A percentile compares a stretch with the other conserved stretches of the same genome.
These are phyloP conservation scores for Fraxinus albicans DNA, from an alignment of 305 asterid species.

Conservation along the genomic window DNA sequence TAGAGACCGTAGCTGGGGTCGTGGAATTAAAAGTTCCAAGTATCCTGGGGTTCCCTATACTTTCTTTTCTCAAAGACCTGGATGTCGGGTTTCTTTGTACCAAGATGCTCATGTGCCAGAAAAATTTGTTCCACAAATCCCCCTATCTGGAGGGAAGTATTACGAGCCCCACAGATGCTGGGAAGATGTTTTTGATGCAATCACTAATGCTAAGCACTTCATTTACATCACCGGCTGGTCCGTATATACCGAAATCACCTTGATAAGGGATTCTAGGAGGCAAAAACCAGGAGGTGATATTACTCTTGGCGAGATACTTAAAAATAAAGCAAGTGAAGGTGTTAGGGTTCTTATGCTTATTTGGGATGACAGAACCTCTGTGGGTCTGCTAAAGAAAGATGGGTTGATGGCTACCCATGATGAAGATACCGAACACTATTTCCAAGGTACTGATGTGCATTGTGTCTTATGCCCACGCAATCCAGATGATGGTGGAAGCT, in stretches of 20 bases:
- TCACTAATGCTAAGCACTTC: conserved; percentile 76
- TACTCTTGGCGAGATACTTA: conserved; percentile 76
- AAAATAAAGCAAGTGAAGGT: conserved; percentile 84
- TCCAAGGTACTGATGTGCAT: conserved; percentile 64
- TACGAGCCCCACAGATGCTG: conserved; percentile 86
- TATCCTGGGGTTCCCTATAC: conserved; percentile 94
- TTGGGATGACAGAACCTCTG: conserved; percentile 94
- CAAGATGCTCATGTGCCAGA: conserved; percentile 87
- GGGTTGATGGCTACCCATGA: conserved; percentile 96
- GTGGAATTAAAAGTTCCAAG: conserved; percentile 60
- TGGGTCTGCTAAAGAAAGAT: conserved; percentile 69
- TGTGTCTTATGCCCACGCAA: conserved; percentile 80
- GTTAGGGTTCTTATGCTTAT: conserved; percentile 87
- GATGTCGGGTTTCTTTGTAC: conserved; percentile 72
- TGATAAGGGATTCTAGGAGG: conserved; percentile 80
- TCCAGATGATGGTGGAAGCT: conserved; percentile 92
- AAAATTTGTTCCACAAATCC: conserved; percentile 65
- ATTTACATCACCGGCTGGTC: conserved; percentile 98
- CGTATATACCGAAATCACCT: conserved; percentile 67
- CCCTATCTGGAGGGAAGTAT: conserved; percentile 63
- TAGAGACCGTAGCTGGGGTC: conserved; percentile 76
- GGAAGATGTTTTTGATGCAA: conserved; percentile 90
- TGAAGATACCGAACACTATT: conserved; percentile 65
- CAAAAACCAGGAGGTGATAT: conserved; percentile 71
- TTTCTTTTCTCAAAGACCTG: conserved; percentile 70